These are phyloP conservation scores for Pythium oligandrum DNA, from an alignment of 352 stramenopile genomes.

Conservation along the genomic window DNA sequence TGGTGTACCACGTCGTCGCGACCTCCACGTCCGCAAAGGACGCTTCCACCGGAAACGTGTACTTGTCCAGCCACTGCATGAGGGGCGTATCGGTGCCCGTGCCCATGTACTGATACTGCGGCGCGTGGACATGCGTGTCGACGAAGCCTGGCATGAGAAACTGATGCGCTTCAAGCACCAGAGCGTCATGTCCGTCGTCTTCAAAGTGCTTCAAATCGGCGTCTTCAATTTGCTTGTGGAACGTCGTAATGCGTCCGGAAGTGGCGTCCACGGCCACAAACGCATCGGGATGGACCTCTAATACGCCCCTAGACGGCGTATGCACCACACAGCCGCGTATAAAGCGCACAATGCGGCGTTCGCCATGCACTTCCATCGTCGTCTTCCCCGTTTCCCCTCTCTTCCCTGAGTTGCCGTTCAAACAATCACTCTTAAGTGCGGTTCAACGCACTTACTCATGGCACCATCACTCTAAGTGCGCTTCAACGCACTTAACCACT, in stretches of 20 bases:
- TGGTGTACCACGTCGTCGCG: constrained; percentile 63
- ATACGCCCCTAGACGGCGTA: constrained; percentile 25
- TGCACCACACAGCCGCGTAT: constrained; percentile 43
- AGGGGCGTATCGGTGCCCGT: constrained; percentile 86
- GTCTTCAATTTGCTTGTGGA: constrained; percentile 29
- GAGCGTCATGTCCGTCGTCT: not conserved
- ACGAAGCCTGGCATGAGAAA: constrained; percentile 89
- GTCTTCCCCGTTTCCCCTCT: no score
- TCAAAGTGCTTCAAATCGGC: constrained; percentile 19
- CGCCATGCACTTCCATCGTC: no score
- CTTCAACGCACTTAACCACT: no score
- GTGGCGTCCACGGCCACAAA: constrained; percentile 31
- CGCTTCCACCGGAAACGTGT: constrained; percentile 88
- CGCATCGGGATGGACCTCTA: constrained; percentile 41
- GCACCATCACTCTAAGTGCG: no score
- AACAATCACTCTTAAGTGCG: no score
- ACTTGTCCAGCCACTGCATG: constrained; percentile 89
- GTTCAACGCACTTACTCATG: no score
- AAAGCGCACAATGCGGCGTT: constrained; percentile 14
- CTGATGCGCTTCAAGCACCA: constrained; percentile 27
- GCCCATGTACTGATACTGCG: constrained; percentile 87
- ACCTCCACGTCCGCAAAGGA: constrained; percentile 50
- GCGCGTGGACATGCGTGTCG: constrained; percentile 90
- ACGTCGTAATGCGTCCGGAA: constrained; percentile 30
- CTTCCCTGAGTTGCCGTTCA: no score